phyloP scores from a whole-genome alignment of 1,284 basidiomycete species.

The Ganoderma lucidum region DNA sequence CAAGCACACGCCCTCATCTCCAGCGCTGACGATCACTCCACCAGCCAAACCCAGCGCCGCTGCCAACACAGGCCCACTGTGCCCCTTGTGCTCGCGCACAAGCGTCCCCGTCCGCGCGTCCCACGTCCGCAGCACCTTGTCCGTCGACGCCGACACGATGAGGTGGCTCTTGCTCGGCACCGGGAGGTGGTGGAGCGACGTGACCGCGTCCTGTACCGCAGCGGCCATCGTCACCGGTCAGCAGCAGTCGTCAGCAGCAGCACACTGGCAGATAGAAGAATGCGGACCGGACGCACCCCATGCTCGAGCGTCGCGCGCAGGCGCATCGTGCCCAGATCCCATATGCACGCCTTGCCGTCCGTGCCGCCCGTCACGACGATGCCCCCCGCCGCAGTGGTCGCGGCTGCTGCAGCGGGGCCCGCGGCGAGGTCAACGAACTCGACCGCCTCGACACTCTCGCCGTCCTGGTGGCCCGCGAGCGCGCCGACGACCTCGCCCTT shows the following conservation, averaged over 20 bases:
- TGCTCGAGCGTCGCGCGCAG: slow-evolving; percentile 84
- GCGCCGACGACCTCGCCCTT: slow-evolving; percentile 87
- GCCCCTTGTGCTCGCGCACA: slow-evolving; percentile 85
- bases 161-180: slow-evolving; percentile 72
- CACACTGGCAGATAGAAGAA: slow-evolving; percentile 3
- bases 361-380: slow-evolving; percentile 90
- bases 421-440: slow-evolving; percentile 82
- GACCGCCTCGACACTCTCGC: slow-evolving; percentile 91
- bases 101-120: slow-evolving; percentile 88
- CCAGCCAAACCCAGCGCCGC: slow-evolving; percentile 77
- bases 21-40: slow-evolving; percentile 80
- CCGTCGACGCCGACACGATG: slow-evolving; percentile 86
- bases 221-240: slow-evolving; percentile 12
- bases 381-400: slow-evolving; percentile 51
- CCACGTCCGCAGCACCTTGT: slow-evolving; percentile 91
- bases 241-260: slow-evolving; percentile 1
- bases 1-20: slow-evolving; percentile 86
- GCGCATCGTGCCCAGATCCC: slow-evolving; percentile 90
- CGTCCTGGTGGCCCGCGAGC: slow-evolving; percentile 87
- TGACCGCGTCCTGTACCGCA: slow-evolving; percentile 81
- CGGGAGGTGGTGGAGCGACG: slow-evolving; percentile 79
- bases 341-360: slow-evolving; percentile 93
- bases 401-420: slow-evolving; percentile 26
- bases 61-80: slow-evolving; percentile 82
- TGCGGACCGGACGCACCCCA: slow-evolving; percentile 57